Evolutionary conservation across 1,139 yeast species (phyloP).

Genomic region (Saccharomycopsis crataegensis): DNA sequence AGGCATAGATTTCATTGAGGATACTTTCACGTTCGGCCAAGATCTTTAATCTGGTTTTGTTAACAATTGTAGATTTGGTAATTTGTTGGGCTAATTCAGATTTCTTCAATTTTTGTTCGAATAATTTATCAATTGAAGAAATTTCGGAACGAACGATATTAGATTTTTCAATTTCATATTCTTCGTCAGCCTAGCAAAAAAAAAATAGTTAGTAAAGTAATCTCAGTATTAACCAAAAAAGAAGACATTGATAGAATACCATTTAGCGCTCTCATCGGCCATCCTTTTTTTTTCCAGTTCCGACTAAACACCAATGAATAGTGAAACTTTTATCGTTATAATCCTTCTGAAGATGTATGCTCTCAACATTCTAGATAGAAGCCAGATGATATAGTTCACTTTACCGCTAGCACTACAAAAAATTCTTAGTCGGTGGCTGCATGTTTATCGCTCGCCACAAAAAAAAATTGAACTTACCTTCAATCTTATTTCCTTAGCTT

Average conservation of each 20-base stretch:
- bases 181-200: constrained; percentile 74
- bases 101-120: constrained; percentile 82
- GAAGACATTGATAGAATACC: too few species aligned
- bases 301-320: background rate
- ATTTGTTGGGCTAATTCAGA: constrained; percentile 92
- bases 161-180: constrained; percentile 96
- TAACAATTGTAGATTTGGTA: constrained; percentile 88
- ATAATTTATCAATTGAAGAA: constrained; percentile 74
- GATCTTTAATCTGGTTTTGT: constrained; percentile 88
- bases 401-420: too few species aligned
- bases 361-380: too few species aligned
- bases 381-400: too few species aligned
- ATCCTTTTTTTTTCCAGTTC: background rate
- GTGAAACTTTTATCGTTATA: too few species aligned
- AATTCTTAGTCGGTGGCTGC: background rate
- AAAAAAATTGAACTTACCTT: constrained; percentile 37
- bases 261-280: too few species aligned
- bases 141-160: constrained; percentile 89
- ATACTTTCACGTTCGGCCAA: constrained; percentile 82
- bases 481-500: constrained; percentile 90
- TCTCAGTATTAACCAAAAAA: constrained; percentile 9
- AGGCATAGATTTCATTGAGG: constrained; percentile 64
- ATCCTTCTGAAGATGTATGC: too few species aligned
- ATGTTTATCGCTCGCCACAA: background rate
- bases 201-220: background rate